Evolutionary conservation across 352 stramenopile species (phyloP).

Genomic region (Globisporangium polare): DNA sequence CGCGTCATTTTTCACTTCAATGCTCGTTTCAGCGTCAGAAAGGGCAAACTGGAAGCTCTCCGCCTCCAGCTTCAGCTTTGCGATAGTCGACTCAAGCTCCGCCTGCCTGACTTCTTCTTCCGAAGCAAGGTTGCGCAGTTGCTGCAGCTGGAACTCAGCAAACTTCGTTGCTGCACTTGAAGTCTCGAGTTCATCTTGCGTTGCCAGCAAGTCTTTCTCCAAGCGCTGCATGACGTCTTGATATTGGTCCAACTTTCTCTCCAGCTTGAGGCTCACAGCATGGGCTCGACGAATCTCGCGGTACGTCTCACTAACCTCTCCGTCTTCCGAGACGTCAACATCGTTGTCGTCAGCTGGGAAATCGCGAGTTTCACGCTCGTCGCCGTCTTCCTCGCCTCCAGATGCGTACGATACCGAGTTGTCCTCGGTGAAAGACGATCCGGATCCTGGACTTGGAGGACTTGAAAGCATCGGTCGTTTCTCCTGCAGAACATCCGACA

Average conservation of each 20-base stretch:
- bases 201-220: conserved; percentile 55
- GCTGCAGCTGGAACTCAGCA: conserved; percentile 74
- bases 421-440: conserved; percentile 65
- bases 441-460: conserved; percentile 45
- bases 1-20: conserved; percentile 8
- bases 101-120: conserved; percentile 48
- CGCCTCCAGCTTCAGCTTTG: conserved; percentile 17
- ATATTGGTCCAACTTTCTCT: conserved; percentile 64
- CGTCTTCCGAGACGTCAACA: conserved; percentile 28
- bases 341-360: conserved; percentile 41
- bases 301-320: conserved; percentile 28
- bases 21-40: not conserved
- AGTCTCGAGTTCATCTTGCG: conserved; percentile 77
- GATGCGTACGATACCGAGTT: conserved; percentile 62
- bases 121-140: conserved; percentile 48
- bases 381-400: conserved; percentile 23
- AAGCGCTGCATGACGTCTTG: conserved; percentile 69
- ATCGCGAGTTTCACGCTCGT: conserved; percentile 26
- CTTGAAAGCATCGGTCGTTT: conserved; percentile 46
- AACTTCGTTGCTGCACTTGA: conserved; percentile 74
- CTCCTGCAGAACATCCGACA: conserved; percentile 48
- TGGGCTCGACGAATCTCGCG: conserved; percentile 66
- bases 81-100: conserved; percentile 20
- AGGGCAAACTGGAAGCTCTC: conserved; percentile 11
- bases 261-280: conserved; percentile 49